Base-by-base conservation (phyloP, 306 rosid genomes). In the Abrus precatorius region DNA sequence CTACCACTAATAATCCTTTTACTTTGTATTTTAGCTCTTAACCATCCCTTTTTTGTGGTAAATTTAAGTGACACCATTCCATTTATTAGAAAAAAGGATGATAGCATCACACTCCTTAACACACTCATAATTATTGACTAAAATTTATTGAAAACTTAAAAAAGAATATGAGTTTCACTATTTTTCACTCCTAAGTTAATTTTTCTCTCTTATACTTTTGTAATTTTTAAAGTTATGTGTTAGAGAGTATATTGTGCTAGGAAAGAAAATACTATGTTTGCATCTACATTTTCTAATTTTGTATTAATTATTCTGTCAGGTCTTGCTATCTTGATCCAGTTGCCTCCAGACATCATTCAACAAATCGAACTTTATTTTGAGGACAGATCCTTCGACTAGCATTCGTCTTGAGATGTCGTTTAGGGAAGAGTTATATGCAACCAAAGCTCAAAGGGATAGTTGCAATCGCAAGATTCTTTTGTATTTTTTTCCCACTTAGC, bases 261-360 rank as follows among this genome's bases (percentile, higher is more conserved):
- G 20, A 20, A 20, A 20, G 20, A 20, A 20, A 20, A 12, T 4
- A 38, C 14, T 0, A 41, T 66, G 7, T 74, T 44, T 45, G 6
- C 43, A 53, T 75, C 65, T 20, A 40, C 64, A 30, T 29, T 72
- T 74, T 10, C 20, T 75, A 34, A 57, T 66, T 54, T 57, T 30
- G 34, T 20, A 43, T 55, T 74, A 67, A 64, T 30, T 49, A 47
- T 72, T 47, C 13, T 53, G 66, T 52, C 89, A 89, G 90, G 93
- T 83, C 84, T 91, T 54, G 88, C 86, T 57, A 43, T 86, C 82
- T 88, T 91, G 91, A 69, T 79, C 82, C 86, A 74, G 77, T 82
- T 88, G 30, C 83, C 88, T 73, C 85, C 74, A 0, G 84, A 85
- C 57, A 89, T 83, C 80, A 73, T 10, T 84, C 84, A 72, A 68